These are phyloP conservation scores for Hygrophorus pudorinus DNA, from an alignment of 768 basidiomycete species.

Conservation along the genomic window DNA sequence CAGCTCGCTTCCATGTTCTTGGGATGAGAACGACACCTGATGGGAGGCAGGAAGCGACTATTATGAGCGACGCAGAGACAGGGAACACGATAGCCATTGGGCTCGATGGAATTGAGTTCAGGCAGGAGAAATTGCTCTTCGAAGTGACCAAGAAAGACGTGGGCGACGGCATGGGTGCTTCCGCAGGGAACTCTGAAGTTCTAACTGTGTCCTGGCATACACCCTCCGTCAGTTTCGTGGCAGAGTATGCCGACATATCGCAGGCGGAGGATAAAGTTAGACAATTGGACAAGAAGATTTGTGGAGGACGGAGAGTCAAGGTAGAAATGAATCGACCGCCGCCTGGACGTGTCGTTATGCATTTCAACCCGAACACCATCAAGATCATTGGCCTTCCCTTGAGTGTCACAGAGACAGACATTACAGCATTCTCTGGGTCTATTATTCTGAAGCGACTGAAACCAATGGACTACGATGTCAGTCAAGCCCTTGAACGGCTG, in stretches of 20 bases:
- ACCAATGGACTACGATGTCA: conserved; percentile 13
- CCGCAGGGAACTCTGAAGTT: conserved; percentile 21
- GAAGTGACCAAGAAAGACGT: conserved; percentile 30
- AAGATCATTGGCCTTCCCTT: conserved; percentile 33
- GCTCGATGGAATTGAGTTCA: conserved; percentile 41
- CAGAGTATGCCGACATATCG: conserved; percentile 25
- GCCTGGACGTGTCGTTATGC: conserved; percentile 16
- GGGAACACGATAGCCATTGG: conserved; percentile 30
- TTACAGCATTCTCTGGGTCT: conserved; percentile 23
- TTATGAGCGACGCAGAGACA: conserved; percentile 32
- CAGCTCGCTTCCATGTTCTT: conserved; percentile 22
- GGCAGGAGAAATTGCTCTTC: conserved; percentile 30
- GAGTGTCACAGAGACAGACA: conserved; percentile 13
- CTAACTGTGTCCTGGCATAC: conserved; percentile 42
- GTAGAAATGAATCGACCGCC: conserved; percentile 34
- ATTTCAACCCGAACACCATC: conserved; percentile 24
- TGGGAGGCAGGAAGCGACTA: conserved; percentile 27
- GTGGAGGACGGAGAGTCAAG: conserved; percentile 34
- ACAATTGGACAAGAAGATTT: conserved; percentile 24
- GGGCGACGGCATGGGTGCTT: conserved; percentile 32
- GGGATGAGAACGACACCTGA: conserved; percentile 17
- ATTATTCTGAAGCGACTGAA: conserved; percentile 12
- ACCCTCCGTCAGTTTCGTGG: conserved; percentile 38
- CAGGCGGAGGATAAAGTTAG: conserved; percentile 25
- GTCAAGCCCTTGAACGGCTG: conserved; percentile 14